Evolutionary conservation across 176 grass and related monocot genomes (phyloP).

Genomic region (Aegilops umbellulata): DNA sequence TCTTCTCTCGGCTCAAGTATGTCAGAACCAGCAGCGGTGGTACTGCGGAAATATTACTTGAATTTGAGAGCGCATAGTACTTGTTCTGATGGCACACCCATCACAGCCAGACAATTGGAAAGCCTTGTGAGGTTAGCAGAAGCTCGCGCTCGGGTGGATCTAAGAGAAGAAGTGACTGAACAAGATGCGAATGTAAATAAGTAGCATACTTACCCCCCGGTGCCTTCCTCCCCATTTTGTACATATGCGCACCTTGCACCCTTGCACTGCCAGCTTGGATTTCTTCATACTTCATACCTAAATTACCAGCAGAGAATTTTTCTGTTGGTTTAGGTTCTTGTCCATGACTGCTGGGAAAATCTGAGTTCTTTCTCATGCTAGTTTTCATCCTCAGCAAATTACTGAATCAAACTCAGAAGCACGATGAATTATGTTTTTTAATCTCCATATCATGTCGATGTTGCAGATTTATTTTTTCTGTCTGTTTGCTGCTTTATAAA

Average conservation of each 20-base stretch:
- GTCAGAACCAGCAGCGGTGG: constrained; percentile 55
- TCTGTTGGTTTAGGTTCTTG: constrained; percentile 7
- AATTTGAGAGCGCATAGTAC: constrained; percentile 44
- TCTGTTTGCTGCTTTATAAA: not conserved
- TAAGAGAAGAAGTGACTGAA: constrained; percentile 79
- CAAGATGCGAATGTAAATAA: constrained; percentile 66
- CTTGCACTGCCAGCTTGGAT: not conserved
- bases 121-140: constrained; percentile 93
- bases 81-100: constrained; percentile 83
- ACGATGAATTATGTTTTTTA: not conserved
- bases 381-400: constrained; percentile 5
- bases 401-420: not conserved
- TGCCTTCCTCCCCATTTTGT: not conserved
- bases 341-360: not conserved
- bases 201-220: not conserved
- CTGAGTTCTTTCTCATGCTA: constrained; percentile 29
- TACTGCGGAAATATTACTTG: constrained; percentile 62
- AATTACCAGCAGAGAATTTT: not conserved
- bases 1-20: constrained; percentile 39
- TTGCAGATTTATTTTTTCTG: not conserved
- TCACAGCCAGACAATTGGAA: constrained; percentile 90
- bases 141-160: constrained; percentile 88
- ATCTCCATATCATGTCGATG: not conserved
- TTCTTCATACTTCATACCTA: not conserved
- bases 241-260: not conserved